Evolutionary conservation across 2,329 filamentous ascomycete genomes (phyloP), one percentile per base, ranked within the genome.

Genomic region (Fusarium secorum): DNA sequence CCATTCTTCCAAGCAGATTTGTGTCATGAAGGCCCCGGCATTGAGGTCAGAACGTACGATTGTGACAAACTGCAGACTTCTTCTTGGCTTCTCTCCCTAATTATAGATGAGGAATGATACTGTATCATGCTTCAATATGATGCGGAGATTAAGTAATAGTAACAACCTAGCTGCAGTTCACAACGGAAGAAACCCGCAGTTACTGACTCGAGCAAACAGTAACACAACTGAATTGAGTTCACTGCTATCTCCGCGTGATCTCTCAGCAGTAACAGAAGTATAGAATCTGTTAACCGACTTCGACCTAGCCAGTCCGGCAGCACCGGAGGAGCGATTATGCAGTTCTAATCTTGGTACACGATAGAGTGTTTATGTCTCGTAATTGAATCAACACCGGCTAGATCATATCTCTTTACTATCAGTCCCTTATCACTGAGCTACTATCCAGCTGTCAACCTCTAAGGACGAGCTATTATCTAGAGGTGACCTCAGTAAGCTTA

Each of bases 121-220:
- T 4, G 18, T 26, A 51, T 14, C 18, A 36, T 26, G 32, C 13
- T 26, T 24, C 5, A 17, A 51, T 38, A 20, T 20, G 3, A 11
- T 26, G 9, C 13, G 18, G 22, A 51, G 18, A 36, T 36, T 36
- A 5, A 35, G 48, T 51, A 51, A 26, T 26, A 36, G 32, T 1
- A 36, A 36, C 10, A 17, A 17, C 32, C 17, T 3, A 1, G 10
- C 17, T n/a, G 7, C 13, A 26, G 9, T n/a, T 26, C 1, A 26
- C 2, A 7, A n/a, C 13, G 3, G 4, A 36, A 51, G 0, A n/a
- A 1, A 5, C 22, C 32, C 5, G 4, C 18, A 10, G n/a, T 4
- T 18, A 17, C 32, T 26, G 32, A 51, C 22, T 52, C 48, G 14
- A 17, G 10, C 6, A 52, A 26, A 26, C 48, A 26, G 32, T 38